phyloP scores from a whole-genome alignment of 352 stramenopile species.

The Phytophthora pistaciae region DNA sequence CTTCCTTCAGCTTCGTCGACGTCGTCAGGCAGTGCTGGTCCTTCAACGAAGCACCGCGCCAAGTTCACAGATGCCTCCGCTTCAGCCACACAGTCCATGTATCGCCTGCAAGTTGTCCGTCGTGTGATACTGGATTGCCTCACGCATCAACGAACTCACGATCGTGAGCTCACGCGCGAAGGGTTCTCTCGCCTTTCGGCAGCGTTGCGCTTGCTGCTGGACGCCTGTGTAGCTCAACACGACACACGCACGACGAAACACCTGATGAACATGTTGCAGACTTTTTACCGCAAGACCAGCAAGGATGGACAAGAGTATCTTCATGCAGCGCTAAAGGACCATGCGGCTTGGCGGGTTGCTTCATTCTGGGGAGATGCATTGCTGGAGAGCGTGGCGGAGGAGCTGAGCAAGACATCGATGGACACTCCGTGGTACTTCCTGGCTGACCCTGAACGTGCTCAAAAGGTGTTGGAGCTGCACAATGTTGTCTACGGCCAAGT shows the following conservation, averaged over 20 bases:
- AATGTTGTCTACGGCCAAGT: conserved; percentile 84
- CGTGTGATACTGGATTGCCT: conserved; percentile 70
- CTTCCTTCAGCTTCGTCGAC: conserved; percentile 23
- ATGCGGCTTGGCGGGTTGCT: conserved; percentile 72
- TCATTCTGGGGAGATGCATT: conserved; percentile 82
- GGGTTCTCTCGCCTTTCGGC: conserved; percentile 66
- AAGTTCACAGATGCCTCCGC: conserved; percentile 72
- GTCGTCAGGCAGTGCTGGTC: conserved; percentile 16
- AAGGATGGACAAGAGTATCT: conserved; percentile 72
- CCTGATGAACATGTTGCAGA: conserved; percentile 90
- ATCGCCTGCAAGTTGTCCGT: conserved; percentile 76
- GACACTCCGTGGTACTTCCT: conserved; percentile 79
- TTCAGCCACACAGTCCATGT: conserved; percentile 57
- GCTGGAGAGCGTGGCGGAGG: conserved; percentile 77
- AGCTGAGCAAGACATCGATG: conserved; percentile 77
- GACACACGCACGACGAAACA: conserved; percentile 76
- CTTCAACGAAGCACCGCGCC: conserved; percentile 59
- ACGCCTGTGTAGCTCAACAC: conserved; percentile 68
- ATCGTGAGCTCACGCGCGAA: conserved; percentile 58
- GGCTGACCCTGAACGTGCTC: conserved; percentile 56
- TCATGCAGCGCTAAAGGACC: conserved; percentile 55
- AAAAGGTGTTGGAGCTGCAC: conserved; percentile 81
- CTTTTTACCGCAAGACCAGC: conserved; percentile 66
- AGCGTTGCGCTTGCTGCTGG: conserved; percentile 66
- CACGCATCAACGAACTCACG: conserved; percentile 72